Evolutionary conservation across 441 rosid genomes (phyloP).

Genomic region (Pelargonium myrrhifolium): DNA sequence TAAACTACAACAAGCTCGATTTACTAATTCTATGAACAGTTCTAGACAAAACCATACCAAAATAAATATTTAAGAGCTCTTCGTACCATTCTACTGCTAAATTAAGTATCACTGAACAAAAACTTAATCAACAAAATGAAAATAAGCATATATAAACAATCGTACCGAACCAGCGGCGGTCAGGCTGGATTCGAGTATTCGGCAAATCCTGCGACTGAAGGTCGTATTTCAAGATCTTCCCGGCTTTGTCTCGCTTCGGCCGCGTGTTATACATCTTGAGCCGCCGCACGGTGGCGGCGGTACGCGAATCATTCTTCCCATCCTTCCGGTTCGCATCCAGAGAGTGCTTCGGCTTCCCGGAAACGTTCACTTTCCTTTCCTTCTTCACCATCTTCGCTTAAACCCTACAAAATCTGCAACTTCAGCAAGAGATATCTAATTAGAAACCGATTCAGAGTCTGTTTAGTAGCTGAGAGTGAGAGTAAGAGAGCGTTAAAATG

Average conservation of each 20-base stretch:
- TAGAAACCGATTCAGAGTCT: neutral
- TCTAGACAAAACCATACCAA: no score
- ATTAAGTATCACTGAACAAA: neutral
- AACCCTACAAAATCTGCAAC: neutral
- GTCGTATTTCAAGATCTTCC: slow-evolving; percentile 58
- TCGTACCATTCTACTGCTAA: no score
- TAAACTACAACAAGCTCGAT: no score
- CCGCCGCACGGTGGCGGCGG: slow-evolving; percentile 75
- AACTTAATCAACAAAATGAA: neutral
- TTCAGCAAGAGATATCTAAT: neutral
- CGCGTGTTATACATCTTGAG: slow-evolving; percentile 68
- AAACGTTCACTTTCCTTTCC: slow-evolving; percentile 56
- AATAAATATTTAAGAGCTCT: no score
- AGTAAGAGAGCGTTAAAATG: no score
- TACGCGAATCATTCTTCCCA: slow-evolving; percentile 43
- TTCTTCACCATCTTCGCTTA: slow-evolving; percentile 43
- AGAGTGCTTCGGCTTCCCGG: slow-evolving; percentile 85
- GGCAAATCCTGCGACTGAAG: slow-evolving; percentile 73
- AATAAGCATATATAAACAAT: neutral
- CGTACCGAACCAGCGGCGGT: slow-evolving; percentile 88
- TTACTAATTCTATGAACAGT: no score
- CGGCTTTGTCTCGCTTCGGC: slow-evolving; percentile 47
- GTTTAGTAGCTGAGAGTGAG: neutral
- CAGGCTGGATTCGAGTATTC: slow-evolving; percentile 67
- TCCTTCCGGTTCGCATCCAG: slow-evolving; percentile 68